Evolutionary conservation across 2,329 filamentous ascomycete genomes (phyloP), one percentile per base, ranked within the genome.

Genomic region (Bimuria novae-zelandiae): DNA sequence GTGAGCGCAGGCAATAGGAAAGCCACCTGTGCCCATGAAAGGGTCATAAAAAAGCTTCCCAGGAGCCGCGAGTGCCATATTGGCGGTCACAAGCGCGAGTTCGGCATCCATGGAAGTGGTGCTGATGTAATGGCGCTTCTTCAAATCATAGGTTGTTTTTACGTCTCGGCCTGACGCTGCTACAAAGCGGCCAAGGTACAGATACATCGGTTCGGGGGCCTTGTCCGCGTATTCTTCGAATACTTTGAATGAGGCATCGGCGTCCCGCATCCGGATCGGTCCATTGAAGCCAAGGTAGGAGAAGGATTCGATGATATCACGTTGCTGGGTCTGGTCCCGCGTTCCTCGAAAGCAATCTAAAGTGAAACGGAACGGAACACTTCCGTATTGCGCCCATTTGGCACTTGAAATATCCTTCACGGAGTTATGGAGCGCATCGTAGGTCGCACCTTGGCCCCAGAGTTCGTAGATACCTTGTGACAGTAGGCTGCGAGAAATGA

Each of bases 91-190:
- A 1, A 99, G 82, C 11, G 92, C 90, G 37, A 99, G 81, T 72
- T 97, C 94, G 0, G 93, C 89, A 70, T 99, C 94, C 94, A 99
- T 97, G 40, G 90, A 94, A 0, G 94, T 99, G 0, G 93, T 97
- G 62, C 89, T 91, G 65, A 99, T 97, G 70, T 99, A 99, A 33
- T 83, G 82, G 23, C 94, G 81, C 75, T 96, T 96, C 80, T 99
- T 99, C 19, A 99, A 81, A 71, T 96, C 92, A 67, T 92, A 95
- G 21, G 82, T 88, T 30, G 83, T 78, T 27, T 90, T 81, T 4
- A 87, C 79, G 48, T 89, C 84, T 39, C 93, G 82, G 3, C 83
- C 83, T 2, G 89, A 87, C 11, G 77, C 77, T 1, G 81, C 87
- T 21, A 97, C 72, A 51, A 84, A 84, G 7, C 92, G 85, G 10